Percentiles rank a stretch among this genome's conserved stretches.
Conservation (phyloP, 2,329 filamentous ascomycete species). For the Rutstroemia sp. region DNA sequence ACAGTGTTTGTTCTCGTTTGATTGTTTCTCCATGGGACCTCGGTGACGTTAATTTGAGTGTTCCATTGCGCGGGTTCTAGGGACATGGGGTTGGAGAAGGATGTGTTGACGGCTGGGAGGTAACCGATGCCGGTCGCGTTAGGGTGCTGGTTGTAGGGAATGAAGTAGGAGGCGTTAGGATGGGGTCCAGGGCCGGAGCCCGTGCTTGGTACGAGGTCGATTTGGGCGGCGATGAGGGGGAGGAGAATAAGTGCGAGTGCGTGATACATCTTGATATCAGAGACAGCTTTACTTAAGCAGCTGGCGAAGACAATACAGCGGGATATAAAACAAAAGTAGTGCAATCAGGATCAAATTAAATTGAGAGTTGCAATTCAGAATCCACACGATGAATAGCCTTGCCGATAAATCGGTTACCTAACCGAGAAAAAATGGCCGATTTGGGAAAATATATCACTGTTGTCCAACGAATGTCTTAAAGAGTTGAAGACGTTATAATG, state of each 20-base stretch:
- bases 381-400: background rate
- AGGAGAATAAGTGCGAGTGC: background rate
- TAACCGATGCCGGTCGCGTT: background rate
- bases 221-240: background rate
- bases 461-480: too few relatives aligned
- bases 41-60: conserved; percentile 1
- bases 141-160: background rate
- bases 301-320: background rate
- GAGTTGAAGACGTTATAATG: too few relatives aligned
- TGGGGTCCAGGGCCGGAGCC: background rate
- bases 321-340: background rate
- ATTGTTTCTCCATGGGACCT: background rate
- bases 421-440: too few relatives aligned
- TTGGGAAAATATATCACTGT: too few relatives aligned
- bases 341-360: too few relatives aligned
- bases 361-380: background rate
- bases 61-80: background rate
- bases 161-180: background rate
- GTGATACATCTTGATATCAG: background rate
- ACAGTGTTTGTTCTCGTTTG: background rate
- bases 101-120: background rate
- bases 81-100: background rate
- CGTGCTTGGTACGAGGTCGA: background rate
- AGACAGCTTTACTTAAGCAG: background rate
- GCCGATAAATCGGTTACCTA: background rate